Conservation (phyloP, 2,329 filamentous ascomycete species). For the Thermochaetoides dissita region DNA sequence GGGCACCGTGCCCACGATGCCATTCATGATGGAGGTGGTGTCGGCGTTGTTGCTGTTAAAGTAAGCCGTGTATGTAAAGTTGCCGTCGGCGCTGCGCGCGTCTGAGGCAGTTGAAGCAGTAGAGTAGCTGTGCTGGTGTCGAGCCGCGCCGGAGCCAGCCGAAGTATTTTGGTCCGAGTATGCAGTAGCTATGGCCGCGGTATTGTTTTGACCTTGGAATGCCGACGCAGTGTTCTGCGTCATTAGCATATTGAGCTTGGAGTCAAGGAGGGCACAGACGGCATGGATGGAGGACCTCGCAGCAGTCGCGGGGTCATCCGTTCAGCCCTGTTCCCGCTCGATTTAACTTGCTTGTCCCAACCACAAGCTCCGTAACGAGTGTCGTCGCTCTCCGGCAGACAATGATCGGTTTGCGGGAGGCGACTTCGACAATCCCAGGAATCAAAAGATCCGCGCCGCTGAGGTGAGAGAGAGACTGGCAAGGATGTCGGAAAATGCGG, state of each 20-base stretch:
- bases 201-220: constrained; percentile 29
- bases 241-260: constrained; percentile 36
- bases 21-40: constrained; percentile 37
- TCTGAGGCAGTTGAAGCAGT: constrained; percentile 21
- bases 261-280: constrained; percentile 9
- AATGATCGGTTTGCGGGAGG: no score
- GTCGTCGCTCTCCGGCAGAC: no score
- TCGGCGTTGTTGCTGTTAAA: constrained; percentile 9
- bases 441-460: no score
- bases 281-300: constrained; percentile 7
- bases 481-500: constrained; percentile 7
- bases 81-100: constrained; percentile 20
- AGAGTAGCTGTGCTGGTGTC: constrained; percentile 12
- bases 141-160: constrained; percentile 7
- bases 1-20: constrained; percentile 44
- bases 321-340: constrained; percentile 3
- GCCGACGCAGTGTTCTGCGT: constrained; percentile 33
- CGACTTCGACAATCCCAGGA: no score
- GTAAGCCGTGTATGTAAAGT: constrained; percentile 13
- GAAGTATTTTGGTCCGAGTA: constrained; percentile 16
- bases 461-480: constrained; percentile 16
- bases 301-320: constrained; percentile 1
- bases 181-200: constrained; percentile 13
- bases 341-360: neutral
- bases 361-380: no score